Evolutionary conservation across 2,329 filamentous ascomycete genomes (phyloP).

Genomic region (Arthrobotrys sinensis): DNA sequence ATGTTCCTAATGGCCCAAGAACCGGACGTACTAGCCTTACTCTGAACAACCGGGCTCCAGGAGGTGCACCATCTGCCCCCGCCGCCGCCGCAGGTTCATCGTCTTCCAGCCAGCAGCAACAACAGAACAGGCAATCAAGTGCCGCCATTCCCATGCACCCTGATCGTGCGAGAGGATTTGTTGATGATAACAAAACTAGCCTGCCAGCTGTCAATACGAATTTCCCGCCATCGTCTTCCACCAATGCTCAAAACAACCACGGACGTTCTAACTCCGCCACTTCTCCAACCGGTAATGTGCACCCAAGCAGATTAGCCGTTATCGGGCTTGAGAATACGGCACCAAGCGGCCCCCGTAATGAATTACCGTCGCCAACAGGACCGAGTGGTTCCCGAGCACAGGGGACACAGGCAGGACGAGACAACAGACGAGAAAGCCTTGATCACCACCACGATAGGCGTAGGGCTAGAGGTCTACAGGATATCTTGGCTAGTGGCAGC

Average conservation of each 20-base stretch:
- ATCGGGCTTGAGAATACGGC: conserved; percentile 48
- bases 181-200: conserved; percentile 8
- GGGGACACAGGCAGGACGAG: conserved; percentile 38
- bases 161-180: conserved; percentile 52
- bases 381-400: conserved; percentile 58
- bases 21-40: conserved; percentile 58
- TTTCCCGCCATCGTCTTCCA: conserved; percentile 22
- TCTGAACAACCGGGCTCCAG: conserved; percentile 46
- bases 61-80: conserved; percentile 27
- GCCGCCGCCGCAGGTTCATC: conserved; percentile 23
- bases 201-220: conserved; percentile 49
- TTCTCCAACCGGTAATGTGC: conserved; percentile 48
- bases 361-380: conserved; percentile 62
- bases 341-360: conserved; percentile 57
- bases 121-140: conserved; percentile 1
- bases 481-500: conserved; percentile 60
- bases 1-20: conserved; percentile 63
- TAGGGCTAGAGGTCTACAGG: conserved; percentile 63
- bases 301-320: conserved; percentile 49
- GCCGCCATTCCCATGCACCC: conserved; percentile 57
- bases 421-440: conserved; percentile 50
- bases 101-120: conserved; percentile 15
- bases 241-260: conserved; percentile 51
- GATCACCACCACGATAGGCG: conserved; percentile 63
- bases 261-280: conserved; percentile 40